phyloP scores from a whole-genome alignment of 1,284 basidiomycete genomes.

The Cutaneotrichosporon sp. region DNA sequence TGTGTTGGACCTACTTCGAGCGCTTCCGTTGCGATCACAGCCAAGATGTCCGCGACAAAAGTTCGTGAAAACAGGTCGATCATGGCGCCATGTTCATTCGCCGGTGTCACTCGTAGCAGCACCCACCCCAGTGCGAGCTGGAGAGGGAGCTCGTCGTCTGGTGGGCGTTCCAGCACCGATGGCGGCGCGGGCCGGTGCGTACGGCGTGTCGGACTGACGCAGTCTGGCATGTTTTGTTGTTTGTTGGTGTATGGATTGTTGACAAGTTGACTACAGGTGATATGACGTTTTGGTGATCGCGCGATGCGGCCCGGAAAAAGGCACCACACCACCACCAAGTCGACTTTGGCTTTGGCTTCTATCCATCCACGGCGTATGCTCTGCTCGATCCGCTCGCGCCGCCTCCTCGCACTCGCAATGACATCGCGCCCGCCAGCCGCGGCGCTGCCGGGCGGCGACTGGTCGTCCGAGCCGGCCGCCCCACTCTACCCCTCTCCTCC shows the following conservation, averaged over 20 bases:
- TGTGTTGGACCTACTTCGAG: slow-evolving; percentile 35
- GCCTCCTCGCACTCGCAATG: slow-evolving; percentile 2
- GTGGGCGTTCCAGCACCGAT: slow-evolving; percentile 5
- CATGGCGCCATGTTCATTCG: slow-evolving; percentile 26
- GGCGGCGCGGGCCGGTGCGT: slow-evolving; percentile 4
- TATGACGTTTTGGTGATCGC: slow-evolving; percentile 6
- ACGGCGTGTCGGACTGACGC: neutral
- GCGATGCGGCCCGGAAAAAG: neutral
- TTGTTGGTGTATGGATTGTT: slow-evolving; percentile 5
- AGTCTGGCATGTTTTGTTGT: slow-evolving; percentile 4
- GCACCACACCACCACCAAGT: no score
- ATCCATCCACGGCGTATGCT: slow-evolving; percentile 10
- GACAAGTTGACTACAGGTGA: neutral
- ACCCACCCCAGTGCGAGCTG: slow-evolving; percentile 42
- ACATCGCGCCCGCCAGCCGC: neutral
- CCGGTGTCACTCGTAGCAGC: slow-evolving; percentile 27
- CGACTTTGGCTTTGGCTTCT: neutral
- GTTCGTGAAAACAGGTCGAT: slow-evolving; percentile 31
- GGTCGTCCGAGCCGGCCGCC: slow-evolving; percentile 3
- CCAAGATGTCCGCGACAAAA: slow-evolving; percentile 37
- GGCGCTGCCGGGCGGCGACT: slow-evolving; percentile 6
- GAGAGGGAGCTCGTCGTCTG: slow-evolving; percentile 27
- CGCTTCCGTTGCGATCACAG: slow-evolving; percentile 38
- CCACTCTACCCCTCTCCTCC: neutral
- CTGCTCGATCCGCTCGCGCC: slow-evolving; percentile 1